Conservation (phyloP, 208 protist genomes). For the Angomonas deanei region DNA sequence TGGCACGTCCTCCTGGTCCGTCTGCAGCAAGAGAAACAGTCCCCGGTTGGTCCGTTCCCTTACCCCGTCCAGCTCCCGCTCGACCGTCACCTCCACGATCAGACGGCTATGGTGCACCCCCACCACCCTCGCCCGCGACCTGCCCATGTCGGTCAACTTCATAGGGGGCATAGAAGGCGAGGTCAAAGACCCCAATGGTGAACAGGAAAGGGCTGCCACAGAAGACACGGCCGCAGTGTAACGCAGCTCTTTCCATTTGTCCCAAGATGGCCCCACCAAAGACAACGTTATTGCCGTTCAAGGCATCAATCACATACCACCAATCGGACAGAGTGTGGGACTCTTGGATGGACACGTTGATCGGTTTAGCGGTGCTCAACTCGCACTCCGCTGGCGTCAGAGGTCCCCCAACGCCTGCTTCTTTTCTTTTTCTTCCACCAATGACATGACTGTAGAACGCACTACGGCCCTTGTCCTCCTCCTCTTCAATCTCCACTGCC, state of each 20-base stretch:
- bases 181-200: constrained; percentile 39
- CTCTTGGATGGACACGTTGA: constrained; percentile 13
- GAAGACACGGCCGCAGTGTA: constrained; percentile 59
- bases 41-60: constrained; percentile 28
- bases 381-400: constrained; percentile 18
- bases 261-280: constrained; percentile 52
- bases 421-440: not conserved
- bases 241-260: constrained; percentile 45
- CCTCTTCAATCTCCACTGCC: constrained; percentile 15
- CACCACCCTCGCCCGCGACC: constrained; percentile 38
- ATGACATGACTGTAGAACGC: too few species aligned
- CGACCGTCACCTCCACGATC: constrained; percentile 22
- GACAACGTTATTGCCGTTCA: constrained; percentile 49
- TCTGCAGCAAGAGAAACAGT: constrained; percentile 33
- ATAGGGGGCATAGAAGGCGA: constrained; percentile 31
- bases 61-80: constrained; percentile 15
- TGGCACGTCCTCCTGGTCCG: constrained; percentile 14
- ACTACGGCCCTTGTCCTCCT: constrained; percentile 10
- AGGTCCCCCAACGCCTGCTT: not conserved
- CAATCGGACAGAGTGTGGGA: constrained; percentile 14
- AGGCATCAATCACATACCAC: constrained; percentile 19
- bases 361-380: constrained; percentile 24
- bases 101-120: constrained; percentile 29
- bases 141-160: constrained; percentile 20
- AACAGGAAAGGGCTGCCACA: constrained; percentile 22